These are phyloP conservation scores for Saccharomycopsis javanensis DNA, from an alignment of 805 yeast genomes.

Conservation along the genomic window DNA sequence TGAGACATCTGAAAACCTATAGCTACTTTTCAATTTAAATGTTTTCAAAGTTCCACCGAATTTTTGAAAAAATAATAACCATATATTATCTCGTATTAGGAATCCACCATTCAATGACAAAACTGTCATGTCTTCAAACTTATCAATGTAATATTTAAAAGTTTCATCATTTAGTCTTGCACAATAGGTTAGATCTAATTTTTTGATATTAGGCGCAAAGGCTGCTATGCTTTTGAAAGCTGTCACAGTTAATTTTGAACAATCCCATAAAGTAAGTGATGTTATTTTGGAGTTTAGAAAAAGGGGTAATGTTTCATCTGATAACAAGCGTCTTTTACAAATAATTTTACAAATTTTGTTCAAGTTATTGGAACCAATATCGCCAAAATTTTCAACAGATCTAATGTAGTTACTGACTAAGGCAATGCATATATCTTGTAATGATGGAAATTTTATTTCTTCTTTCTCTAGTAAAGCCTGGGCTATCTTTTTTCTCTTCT, in stretches of 20 bases:
- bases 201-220: constrained; percentile 63
- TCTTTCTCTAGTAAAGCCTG: constrained; percentile 72
- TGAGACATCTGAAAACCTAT: constrained; percentile 64
- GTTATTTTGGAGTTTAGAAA: constrained; percentile 55
- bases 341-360: constrained; percentile 66
- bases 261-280: constrained; percentile 78
- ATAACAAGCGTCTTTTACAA: constrained; percentile 72
- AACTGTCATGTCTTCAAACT: constrained; percentile 44
- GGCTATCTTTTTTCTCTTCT: constrained; percentile 70
- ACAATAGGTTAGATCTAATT: constrained; percentile 75
- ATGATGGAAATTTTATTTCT: constrained; percentile 50
- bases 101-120: constrained; percentile 85
- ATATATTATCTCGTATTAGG: constrained; percentile 59
- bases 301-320: constrained; percentile 59
- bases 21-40: constrained; percentile 71
- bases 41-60: constrained; percentile 44
- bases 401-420: constrained; percentile 57
- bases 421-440: constrained; percentile 76
- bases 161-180: constrained; percentile 82
- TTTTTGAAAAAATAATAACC: constrained; percentile 66
- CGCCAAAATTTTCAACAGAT: constrained; percentile 77
- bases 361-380: constrained; percentile 66
- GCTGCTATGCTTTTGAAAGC: constrained; percentile 64
- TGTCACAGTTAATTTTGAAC: constrained; percentile 64
- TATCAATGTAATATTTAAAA: constrained; percentile 49